A percentile compares a stretch with the other conserved stretches of the same genome.
phyloP scores from a whole-genome alignment of 768 basidiomycete genomes.

The Suillus bovinus region DNA sequence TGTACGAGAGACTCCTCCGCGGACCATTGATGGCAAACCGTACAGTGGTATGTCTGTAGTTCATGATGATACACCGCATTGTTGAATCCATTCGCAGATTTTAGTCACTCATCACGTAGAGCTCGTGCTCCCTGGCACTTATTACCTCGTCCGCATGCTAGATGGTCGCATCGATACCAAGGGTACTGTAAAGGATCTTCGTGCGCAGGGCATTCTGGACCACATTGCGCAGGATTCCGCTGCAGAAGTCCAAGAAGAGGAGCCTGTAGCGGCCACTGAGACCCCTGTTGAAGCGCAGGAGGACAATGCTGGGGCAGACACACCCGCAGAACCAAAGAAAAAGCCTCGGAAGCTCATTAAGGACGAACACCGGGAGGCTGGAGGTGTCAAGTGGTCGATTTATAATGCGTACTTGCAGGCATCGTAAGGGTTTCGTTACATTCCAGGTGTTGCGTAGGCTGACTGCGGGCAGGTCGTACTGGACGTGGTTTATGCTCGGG shows the following conservation, averaged over 20 bases:
- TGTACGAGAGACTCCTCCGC: constrained; percentile 63
- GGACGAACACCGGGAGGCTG: constrained; percentile 79
- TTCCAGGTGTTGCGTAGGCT: background rate
- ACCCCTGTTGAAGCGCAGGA: constrained; percentile 11
- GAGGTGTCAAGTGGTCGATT: constrained; percentile 54
- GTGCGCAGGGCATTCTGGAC: constrained; percentile 32
- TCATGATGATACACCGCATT: background rate
- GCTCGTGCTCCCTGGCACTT: constrained; percentile 70
- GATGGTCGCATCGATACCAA: too few species aligned
- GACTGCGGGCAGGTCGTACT: constrained; percentile 25
- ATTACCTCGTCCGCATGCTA: constrained; percentile 60
- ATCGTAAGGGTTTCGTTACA: constrained; percentile 41
- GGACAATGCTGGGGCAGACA: background rate
- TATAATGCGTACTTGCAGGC: constrained; percentile 37
- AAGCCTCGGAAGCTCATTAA: constrained; percentile 75
- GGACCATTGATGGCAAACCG: constrained; percentile 67
- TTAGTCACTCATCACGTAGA: constrained; percentile 86
- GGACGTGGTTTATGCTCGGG: constrained; percentile 28
- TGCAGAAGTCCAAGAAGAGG: constrained; percentile 49
- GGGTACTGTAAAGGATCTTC: too few species aligned
- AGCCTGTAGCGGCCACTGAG: constrained; percentile 24
- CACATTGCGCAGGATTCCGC: constrained; percentile 55
- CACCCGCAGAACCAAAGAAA: constrained; percentile 34
- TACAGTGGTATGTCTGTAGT: constrained; percentile 54
- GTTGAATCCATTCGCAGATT: constrained; percentile 37